Base-by-base conservation (phyloP, 768 basidiomycete genomes). In the Floccularia luteovirens region DNA sequence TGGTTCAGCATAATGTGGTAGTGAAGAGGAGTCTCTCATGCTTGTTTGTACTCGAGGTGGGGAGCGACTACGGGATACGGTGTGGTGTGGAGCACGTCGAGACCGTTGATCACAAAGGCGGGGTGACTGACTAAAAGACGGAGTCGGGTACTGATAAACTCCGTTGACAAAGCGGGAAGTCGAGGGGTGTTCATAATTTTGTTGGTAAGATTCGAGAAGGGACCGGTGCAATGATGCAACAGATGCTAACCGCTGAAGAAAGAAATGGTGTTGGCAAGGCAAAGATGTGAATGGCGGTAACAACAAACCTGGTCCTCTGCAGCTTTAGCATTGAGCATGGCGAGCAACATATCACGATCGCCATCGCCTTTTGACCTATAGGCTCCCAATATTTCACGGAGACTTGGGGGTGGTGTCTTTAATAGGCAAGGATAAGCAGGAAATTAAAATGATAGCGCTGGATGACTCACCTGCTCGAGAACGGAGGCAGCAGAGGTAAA, bases 241-340 rank as follows among this genome's bases (percentile, higher is more conserved):
- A 30, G 86, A 76, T 12, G 87, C 81, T 34, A 86, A 63, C 37
- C 87, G 79, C 84, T 89, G 50, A 31, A 42, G 34, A 30, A 37
- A 44, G 25, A 36, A 41, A 39, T 32, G 41, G 38, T 42, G 37
- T 37, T 24, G 45, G 34, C 39, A 17, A 37, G 33, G 19, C 20
- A 36, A 36, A 36, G 14, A 28, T 23, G 19, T 41, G 42, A 24
- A 30, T 39, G 35, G 41, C 36, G 38, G 28, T 24, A 38, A 38
- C 44, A 38, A 53, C 76, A 30, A 48, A 89, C 90, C 75, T 94
- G 86, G 56, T 96, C 92, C 58, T 96, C 92, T 10, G 92, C 83
- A 33, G 80, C 75, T 67, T 96, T 96, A 54, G 91, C 90, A 44
- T 85, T 90, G 36, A 96, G 69, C 74, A 96, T 86, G 48, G 89